phyloP scores from a whole-genome alignment of 495 filamentous ascomycete genomes.

The Aspergillus heteromorphus region DNA sequence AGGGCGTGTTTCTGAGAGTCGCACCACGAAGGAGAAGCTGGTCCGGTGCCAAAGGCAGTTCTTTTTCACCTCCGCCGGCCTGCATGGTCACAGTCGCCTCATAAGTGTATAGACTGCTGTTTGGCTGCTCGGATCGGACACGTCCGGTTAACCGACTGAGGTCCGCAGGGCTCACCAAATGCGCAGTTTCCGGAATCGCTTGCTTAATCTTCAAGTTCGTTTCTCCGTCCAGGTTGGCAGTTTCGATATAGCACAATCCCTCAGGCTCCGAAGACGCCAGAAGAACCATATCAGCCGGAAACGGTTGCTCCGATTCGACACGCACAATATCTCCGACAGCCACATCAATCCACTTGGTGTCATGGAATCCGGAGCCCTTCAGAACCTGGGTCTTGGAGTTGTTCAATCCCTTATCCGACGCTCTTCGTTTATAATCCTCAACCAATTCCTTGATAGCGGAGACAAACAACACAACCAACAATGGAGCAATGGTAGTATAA shows the following conservation, averaged over 20 bases:
- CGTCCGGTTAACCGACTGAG: constrained; percentile 81
- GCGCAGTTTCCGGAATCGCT: constrained; percentile 87
- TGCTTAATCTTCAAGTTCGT: constrained; percentile 99
- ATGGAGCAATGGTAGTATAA: constrained; percentile 93
- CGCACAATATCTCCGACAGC: constrained; percentile 90
- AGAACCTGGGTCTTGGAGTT: constrained; percentile 80
- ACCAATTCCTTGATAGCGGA: constrained; percentile 93
- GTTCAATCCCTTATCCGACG: constrained; percentile 83
- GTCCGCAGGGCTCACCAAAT: constrained; percentile 80
- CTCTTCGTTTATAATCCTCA: constrained; percentile 87
- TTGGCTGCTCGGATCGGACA: constrained; percentile 92
- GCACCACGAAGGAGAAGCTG: constrained; percentile 88
- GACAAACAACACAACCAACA: constrained; percentile 82
- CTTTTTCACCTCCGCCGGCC: constrained; percentile 91
- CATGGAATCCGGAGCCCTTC: constrained; percentile 76
- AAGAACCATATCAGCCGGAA: constrained; percentile 89
- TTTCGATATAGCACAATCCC: constrained; percentile 98
- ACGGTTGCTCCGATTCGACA: constrained; percentile 92
- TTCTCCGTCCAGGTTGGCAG: constrained; percentile 95
- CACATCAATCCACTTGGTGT: constrained; percentile 90
- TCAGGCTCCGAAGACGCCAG: constrained; percentile 95
- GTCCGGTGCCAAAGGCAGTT: constrained; percentile 74
- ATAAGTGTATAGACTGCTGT: constrained; percentile 97
- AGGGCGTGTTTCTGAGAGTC: constrained; percentile 92
- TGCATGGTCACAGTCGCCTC: constrained; percentile 94